Base-by-base conservation (phyloP, 164 flowering plant species). In the Liquidambar formosana region DNA sequence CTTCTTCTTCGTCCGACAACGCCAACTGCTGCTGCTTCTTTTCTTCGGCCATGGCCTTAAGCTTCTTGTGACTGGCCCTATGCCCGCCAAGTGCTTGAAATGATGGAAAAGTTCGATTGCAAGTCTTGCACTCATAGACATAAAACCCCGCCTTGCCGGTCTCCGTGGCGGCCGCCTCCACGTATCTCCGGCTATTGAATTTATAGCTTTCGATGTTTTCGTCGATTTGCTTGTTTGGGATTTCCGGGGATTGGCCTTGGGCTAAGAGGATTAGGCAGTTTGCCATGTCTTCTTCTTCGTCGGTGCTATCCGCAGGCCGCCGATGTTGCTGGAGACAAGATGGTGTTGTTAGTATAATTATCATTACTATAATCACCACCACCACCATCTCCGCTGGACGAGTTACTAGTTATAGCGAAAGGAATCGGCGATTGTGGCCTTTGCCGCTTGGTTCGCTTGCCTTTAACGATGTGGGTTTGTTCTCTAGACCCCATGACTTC, bases 31-130 rank as follows among this genome's bases (percentile, higher is more conserved):
- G 67, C 26, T 64, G 60, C 60, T 65, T 45, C 38, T 69, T 64
- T 4, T 61, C 79, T 9, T 41, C 76, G 0, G 27, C 54, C 65
- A 53, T 57, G 27, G 67, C 70, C 61, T 76, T 85, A 1, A 83
- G 89, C 70, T 85, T 91, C 80, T 91, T 88, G 73, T 91, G 97
- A 68, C 97, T 88, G 0, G 97, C 91, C 41, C 96, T 57, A 68
- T 91, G 96, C 0, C 96, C 96, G 0, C 96, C 96, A 0, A 91
- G 80, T 0, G 96, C 97, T 68, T 91, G 97, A 57, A 87, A 89
- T 0, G 94, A 88, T 16, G 89, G 81, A 67, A 91, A 91, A 3
- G 88, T 75, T 27, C 87, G 70, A 69, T 70, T 78, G 52, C 97
- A 91, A 0, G 92, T 89, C 76, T 88, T 91, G 80, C 97, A 91